These are phyloP conservation scores for Nemania serpens DNA, from an alignment of 2,329 filamentous ascomycete species.

Conservation along the genomic window DNA sequence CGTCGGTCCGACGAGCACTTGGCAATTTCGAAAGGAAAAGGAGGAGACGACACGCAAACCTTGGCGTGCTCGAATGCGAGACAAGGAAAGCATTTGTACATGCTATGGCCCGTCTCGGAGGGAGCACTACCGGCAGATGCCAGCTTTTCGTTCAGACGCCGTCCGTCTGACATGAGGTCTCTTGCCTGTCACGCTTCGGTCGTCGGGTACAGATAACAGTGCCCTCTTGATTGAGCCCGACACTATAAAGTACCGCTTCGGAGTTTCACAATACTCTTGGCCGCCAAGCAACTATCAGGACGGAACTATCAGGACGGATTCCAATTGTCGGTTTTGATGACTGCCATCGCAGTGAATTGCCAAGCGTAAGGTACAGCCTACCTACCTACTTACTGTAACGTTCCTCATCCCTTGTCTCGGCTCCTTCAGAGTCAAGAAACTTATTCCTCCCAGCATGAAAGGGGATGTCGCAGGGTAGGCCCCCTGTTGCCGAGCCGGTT, in stretches of 20 bases:
- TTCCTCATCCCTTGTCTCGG: slow-evolving; percentile 24
- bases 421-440: slow-evolving; percentile 3
- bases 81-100: slow-evolving; percentile 21
- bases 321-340: neutral
- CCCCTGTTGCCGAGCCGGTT: slow-evolving; percentile 22
- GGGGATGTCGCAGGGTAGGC: slow-evolving; percentile 8
- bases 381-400: slow-evolving; percentile 18
- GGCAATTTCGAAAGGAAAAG: slow-evolving; percentile 23
- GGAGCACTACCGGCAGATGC: slow-evolving; percentile 24
- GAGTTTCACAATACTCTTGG: slow-evolving; percentile 13
- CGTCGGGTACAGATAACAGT: slow-evolving; percentile 16
- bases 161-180: slow-evolving; percentile 21
- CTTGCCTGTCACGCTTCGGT: slow-evolving; percentile 16
- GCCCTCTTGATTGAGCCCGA: slow-evolving; percentile 11
- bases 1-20: slow-evolving; percentile 30
- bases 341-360: neutral
- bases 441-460: slow-evolving; percentile 6
- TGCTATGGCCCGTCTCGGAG: slow-evolving; percentile 24
- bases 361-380: neutral
- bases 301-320: neutral
- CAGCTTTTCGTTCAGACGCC: slow-evolving; percentile 17
- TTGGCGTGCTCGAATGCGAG: slow-evolving; percentile 25
- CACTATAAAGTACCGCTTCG: slow-evolving; percentile 12
- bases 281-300: neutral
- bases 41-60: slow-evolving; percentile 21